phyloP scores from a whole-genome alignment of 2,329 filamentous ascomycete species.

The Trichoderma harzianum region DNA sequence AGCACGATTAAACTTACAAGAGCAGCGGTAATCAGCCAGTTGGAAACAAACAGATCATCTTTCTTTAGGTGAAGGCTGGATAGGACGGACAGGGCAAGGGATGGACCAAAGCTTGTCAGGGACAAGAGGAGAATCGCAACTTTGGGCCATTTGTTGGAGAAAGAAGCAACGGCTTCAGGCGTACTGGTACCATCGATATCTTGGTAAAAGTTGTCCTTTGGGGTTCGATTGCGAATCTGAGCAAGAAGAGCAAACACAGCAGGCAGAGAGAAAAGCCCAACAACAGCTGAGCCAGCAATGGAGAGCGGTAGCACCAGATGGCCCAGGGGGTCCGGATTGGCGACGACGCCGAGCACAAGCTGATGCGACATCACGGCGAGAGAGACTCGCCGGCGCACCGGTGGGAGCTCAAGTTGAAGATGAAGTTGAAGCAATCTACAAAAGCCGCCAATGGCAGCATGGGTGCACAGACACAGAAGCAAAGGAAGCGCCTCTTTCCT shows the following conservation, averaged over 20 bases:
- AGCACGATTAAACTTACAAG: conserved; percentile 55
- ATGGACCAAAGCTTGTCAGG: conserved; percentile 50
- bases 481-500: not conserved
- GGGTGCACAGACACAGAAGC: not conserved
- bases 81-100: conserved; percentile 55
- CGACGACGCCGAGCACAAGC: not conserved
- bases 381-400: not conserved
- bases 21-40: conserved; percentile 57
- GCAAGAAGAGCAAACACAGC: conserved; percentile 33
- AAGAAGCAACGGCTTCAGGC: conserved; percentile 58
- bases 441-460: not conserved
- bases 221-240: conserved; percentile 35
- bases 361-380: conserved; percentile 14
- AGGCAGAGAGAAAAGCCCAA: conserved; percentile 37
- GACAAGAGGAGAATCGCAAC: conserved; percentile 52
- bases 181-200: conserved; percentile 69
- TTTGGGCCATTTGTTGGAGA: conserved; percentile 60
- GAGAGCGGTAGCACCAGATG: conserved; percentile 28
- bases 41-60: conserved; percentile 46
- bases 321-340: not conserved
- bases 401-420: conserved; percentile 2
- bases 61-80: conserved; percentile 38
- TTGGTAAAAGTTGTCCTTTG: conserved; percentile 54
- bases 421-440: not conserved
- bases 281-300: conserved; percentile 34